A percentile compares a stretch with the other conserved stretches of the same genome.
These are phyloP conservation scores for Vitis hybrid DNA, from an alignment of 177 flowering plant species.

Conservation along the genomic window DNA sequence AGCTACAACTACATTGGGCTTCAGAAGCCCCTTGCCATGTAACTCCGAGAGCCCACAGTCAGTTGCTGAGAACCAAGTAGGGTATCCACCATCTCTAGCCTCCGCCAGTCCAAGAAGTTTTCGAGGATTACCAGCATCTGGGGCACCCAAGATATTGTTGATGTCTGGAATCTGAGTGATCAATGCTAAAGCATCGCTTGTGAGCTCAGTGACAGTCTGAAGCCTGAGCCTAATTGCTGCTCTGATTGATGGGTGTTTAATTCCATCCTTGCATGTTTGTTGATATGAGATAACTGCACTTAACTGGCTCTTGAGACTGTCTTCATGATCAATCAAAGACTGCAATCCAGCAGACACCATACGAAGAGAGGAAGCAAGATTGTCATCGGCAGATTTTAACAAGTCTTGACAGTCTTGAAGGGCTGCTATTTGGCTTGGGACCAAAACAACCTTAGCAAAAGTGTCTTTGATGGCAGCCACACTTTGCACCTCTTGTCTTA, in stretches of 20 bases:
- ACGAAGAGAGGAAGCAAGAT: too few relatives aligned
- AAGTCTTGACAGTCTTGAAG: neutral
- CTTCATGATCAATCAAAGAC: neutral
- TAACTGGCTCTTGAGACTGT: constrained; percentile 23
- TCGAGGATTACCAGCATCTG: too few relatives aligned
- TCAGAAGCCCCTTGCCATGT: neutral
- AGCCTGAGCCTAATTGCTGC: constrained; percentile 17
- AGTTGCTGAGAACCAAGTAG: constrained; percentile 25
- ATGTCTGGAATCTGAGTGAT: constrained; percentile 9
- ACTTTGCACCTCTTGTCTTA: too few relatives aligned
- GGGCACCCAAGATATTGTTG: constrained; percentile 9
- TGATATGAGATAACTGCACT: constrained; percentile 40
- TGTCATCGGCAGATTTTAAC: too few relatives aligned
- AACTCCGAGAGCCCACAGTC: constrained; percentile 35
- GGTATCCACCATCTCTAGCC: constrained; percentile 19
- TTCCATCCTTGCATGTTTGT: constrained; percentile 28
- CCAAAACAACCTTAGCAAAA: too few relatives aligned
- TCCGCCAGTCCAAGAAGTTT: constrained; percentile 12
- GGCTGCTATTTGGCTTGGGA: too few relatives aligned
- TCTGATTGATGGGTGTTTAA: neutral
- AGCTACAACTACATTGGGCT: constrained; percentile 56
- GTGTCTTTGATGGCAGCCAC: too few relatives aligned
- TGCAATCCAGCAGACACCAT: too few relatives aligned
- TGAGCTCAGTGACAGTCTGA: constrained; percentile 22
- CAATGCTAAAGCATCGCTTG: constrained; percentile 38